A percentile compares a stretch with the other conserved stretches of the same genome.
Conservation (phyloP, 805 yeast species). For the Lipomyces anomalus region DNA sequence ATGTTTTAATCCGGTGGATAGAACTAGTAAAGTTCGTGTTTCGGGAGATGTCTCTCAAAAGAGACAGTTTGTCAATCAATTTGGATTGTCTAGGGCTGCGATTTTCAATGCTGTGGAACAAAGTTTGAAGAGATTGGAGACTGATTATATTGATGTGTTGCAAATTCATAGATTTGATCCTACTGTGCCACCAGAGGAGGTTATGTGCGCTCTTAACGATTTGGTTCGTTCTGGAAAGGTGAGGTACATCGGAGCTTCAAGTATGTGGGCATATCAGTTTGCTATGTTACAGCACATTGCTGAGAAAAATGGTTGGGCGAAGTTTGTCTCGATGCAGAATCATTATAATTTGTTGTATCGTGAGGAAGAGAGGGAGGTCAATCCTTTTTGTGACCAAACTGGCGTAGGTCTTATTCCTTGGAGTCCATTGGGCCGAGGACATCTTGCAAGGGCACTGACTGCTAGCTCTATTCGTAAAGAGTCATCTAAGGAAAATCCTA, state of each 20-base stretch:
- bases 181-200: constrained; percentile 46
- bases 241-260: constrained; percentile 59
- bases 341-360: constrained; percentile 51
- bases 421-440: constrained; percentile 55
- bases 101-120: constrained; percentile 43
- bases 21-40: constrained; percentile 16
- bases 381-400: constrained; percentile 47
- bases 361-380: constrained; percentile 61
- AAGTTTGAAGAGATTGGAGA: constrained; percentile 41
- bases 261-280: constrained; percentile 54
- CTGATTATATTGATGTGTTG: constrained; percentile 43
- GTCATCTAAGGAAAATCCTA: constrained; percentile 13
- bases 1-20: constrained; percentile 28
- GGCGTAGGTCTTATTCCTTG: constrained; percentile 57
- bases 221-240: constrained; percentile 43
- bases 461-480: constrained; percentile 6
- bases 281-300: constrained; percentile 49
- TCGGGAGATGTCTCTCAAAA: constrained; percentile 14
- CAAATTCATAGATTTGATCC: constrained; percentile 55
- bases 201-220: constrained; percentile 52
- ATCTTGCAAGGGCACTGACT: constrained; percentile 44
- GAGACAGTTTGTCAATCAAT: constrained; percentile 31
- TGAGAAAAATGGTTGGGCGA: constrained; percentile 51
- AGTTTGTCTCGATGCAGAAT: constrained; percentile 56
- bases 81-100: constrained; percentile 44